Evolutionary conservation across 805 yeast genomes (phyloP), one percentile per base, ranked within the genome.

Genomic region (Candida endomychidarum): DNA sequence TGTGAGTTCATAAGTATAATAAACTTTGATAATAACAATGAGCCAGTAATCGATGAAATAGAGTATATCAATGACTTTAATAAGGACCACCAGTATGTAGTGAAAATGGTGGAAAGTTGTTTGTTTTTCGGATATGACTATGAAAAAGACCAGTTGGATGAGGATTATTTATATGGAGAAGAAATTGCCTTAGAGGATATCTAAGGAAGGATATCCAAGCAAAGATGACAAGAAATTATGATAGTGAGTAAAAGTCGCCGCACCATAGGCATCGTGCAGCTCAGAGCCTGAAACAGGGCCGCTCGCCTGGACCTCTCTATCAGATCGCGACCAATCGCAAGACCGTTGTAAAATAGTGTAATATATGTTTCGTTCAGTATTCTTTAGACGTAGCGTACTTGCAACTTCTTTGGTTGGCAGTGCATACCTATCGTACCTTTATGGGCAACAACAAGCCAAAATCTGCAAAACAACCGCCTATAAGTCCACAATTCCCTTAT

Each of bases 401-500:
- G 16, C 15, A 18, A n/a, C 21, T 17, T 17, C 37, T 15, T 17
- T 38, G 3, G 21, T 10, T 11, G 16, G 22, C 8, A 15, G 34
- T 5, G 29, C 23, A 3, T 33, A 27, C 19, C n/a, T 34, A 16
- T 26, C 34, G 10, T 39, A 39, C 22, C n/a, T 18, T 4, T 39
- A 28, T 11, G 42, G 42, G 10, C 26, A 21, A n/a, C 15, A 19
- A 5, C 15, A 10, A 5, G 40, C 34, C 16, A 19, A 20, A 11
- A 24, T 41, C 5, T 40, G 34, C n/a, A n/a, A n/a, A n/a, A n/a
- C n/a, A n/a, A n/a, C n/a, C n/a, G n/a, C n/a, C n/a, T n/a, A n/a
- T n/a, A n/a, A n/a, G 17, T 61, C 70, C 1, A 68, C 70, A 4
- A 67, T 76, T 1, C 58, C 55, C 21, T 57, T 75, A 11, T 35